These are phyloP conservation scores for Alternaria dauci DNA, from an alignment of 2,329 filamentous ascomycete species.

Conservation along the genomic window DNA sequence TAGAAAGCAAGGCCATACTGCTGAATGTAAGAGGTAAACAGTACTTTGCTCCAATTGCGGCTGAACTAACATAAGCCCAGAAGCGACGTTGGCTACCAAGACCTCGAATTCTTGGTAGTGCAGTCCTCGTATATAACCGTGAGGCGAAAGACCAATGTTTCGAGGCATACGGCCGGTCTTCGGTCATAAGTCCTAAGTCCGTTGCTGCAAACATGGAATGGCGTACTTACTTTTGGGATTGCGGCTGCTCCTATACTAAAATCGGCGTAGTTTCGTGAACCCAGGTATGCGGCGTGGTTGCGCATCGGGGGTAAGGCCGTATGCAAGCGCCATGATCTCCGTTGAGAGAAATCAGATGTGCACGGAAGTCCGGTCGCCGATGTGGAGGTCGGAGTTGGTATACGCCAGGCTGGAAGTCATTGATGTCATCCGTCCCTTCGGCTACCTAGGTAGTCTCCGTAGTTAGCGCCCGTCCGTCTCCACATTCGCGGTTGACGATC, in stretches of 20 bases:
- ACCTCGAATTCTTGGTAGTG: not conserved
- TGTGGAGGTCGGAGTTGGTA: not conserved
- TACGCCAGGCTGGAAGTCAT: not conserved
- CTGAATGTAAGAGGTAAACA: not conserved
- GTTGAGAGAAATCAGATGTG: not conserved
- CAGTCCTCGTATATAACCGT: not conserved
- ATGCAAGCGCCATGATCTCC: not conserved
- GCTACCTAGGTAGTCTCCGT: not conserved
- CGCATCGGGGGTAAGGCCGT: not conserved
- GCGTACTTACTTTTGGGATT: not conserved
- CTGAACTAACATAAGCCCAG: not conserved
- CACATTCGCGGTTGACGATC: not conserved
- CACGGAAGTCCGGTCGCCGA: conserved; percentile 7
- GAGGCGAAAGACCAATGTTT: not conserved
- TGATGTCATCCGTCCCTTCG: not conserved
- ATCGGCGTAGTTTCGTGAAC: not conserved
- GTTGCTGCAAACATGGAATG: not conserved
- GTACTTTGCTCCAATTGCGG: not conserved
- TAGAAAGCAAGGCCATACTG: conserved; percentile 1
- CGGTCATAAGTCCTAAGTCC: conserved; percentile 4
- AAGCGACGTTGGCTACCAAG: too few relatives aligned
- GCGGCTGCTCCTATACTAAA: not conserved
- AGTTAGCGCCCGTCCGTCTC: not conserved
- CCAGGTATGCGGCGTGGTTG: not conserved
- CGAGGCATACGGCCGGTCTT: conserved; percentile 2